Base-by-base conservation (phyloP, 2,329 filamentous ascomycete genomes). In the Thielaviopsis euricoi region DNA sequence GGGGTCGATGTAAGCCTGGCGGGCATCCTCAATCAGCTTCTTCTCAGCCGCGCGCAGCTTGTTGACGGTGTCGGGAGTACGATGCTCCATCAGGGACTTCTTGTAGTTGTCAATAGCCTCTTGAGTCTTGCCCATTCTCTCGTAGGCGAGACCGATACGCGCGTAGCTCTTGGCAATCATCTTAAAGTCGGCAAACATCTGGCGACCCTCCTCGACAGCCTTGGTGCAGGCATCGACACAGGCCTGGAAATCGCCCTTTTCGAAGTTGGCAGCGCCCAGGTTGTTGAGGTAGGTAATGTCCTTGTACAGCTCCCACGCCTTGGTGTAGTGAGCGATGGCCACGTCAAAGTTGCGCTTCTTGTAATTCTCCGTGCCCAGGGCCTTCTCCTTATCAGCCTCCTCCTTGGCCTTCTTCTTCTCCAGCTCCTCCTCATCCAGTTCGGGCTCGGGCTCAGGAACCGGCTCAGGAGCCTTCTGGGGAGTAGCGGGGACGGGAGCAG, bases 281-380 rank as follows among this genome's bases (percentile, higher is more conserved):
- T 98, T 98, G 76, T 94, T 98, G 61, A 97, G 79, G 73, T 98
- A 98, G 17, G 91, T 93, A 67, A 98, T 95, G 67, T 98, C 93
- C 77, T 96, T 93, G 80, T 88, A 78, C 46, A 87, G 72, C 60
- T 95, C 90, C 93, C 93, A 98, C 0, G 93, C 93, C 71, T 95
- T 94, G 69, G 71, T 80, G 77, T 98, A 98, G 75, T 98, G 89
- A 68, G 84, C 82, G 66, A 98, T 96, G 55, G 93, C 93, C 67
- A 86, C 83, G 66, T 97, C 93, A 64, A 98, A 96, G 68, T 96
- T 84, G 64, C 89, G 85, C 81, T 97, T 97, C 84, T 98, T 98
- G 79, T 98, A 98, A 70, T 85, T 85, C 65, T 93, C 89, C 15
- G 91, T 98, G 59, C 93, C 93, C 59, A 94, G 76, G 29, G 85